Evolutionary conservation across 2,329 filamentous ascomycete species (phyloP), one percentile per base, ranked within the genome.

Genomic region (Penicillium sp.): DNA sequence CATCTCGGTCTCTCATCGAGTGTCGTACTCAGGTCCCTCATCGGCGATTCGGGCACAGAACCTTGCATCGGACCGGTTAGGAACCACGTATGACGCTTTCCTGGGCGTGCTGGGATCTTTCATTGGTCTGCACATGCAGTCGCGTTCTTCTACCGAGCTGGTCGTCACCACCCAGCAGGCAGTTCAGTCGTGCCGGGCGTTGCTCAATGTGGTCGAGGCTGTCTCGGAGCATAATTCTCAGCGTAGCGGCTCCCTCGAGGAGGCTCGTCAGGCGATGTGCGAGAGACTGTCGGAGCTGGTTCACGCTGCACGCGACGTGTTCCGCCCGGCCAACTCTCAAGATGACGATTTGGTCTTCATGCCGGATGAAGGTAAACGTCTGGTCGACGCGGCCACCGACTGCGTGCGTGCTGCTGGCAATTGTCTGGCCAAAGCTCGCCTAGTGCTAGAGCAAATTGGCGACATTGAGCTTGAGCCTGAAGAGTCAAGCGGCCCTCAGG

Each of bases 321-420:
- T 95, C 55, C 77, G 73, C 42, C 78, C 77, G 32, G 75, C 78
- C 3, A 77, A 79, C n/a, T 70, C 75, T 6, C 80, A 83, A 9
- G 79, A 84, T 16, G 75, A 76, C 20, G 84, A 88, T 44, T 80
- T 90, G 42, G 72, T 93, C 22, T 83, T 94, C 51, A 77, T 88
- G 64, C 84, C 84, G 1, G 80, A 87, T 44, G 82, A 90, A 55
- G 87, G 86, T 48, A 80, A 78, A 48, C 75, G 80, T 17, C 73
- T 95, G 27, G 76, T 92, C 20, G 73, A 76, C 44, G 85, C 87
- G 13, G 88, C 88, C 6, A 95, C 88, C 5, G 80, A 79, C 42
- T 95, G 89, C 58, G 89, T 98, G 16, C 82, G 87, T 51, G 84
- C 86, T 14, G 88, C 89, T 30, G 90, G 90, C 27, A 88, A 95